Conservation (phyloP, 441 rosid species). For the Viola pubescens region DNA sequence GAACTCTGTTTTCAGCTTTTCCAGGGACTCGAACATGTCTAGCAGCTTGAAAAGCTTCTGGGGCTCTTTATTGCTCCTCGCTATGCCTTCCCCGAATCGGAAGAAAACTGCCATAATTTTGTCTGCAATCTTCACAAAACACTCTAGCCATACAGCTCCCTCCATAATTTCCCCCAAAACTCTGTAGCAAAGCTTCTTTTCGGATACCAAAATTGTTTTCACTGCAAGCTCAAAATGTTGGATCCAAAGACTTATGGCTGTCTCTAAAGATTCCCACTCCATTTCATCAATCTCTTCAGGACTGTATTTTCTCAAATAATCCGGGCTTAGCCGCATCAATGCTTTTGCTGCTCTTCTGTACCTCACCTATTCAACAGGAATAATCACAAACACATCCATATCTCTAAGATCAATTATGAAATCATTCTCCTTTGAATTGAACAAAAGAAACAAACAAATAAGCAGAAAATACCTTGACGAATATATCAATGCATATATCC, state of each 20-base stretch:
- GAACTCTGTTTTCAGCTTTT: constrained; percentile 38
- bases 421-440: background rate
- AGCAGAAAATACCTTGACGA: constrained; percentile 32
- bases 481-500: constrained; percentile 57
- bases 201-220: constrained; percentile 38
- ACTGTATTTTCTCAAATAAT: constrained; percentile 40
- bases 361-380: constrained; percentile 35
- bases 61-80: constrained; percentile 56
- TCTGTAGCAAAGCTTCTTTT: constrained; percentile 45
- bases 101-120: constrained; percentile 68
- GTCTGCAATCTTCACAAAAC: constrained; percentile 59
- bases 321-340: constrained; percentile 47
- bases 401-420: too few relatives aligned
- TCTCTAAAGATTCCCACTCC: constrained; percentile 59
- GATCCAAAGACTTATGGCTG: constrained; percentile 45
- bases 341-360: constrained; percentile 59
- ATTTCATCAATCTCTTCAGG: constrained; percentile 52
- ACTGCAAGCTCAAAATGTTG: constrained; percentile 48
- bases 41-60: constrained; percentile 64
- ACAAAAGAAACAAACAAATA: background rate
- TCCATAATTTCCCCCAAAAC: constrained; percentile 38
- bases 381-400: background rate
- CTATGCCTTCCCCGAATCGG: constrained; percentile 63
- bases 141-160: constrained; percentile 46
- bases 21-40: constrained; percentile 52